These are phyloP conservation scores for Cadophora malorum DNA, from an alignment of 2,329 filamentous ascomycete species.

Conservation along the genomic window DNA sequence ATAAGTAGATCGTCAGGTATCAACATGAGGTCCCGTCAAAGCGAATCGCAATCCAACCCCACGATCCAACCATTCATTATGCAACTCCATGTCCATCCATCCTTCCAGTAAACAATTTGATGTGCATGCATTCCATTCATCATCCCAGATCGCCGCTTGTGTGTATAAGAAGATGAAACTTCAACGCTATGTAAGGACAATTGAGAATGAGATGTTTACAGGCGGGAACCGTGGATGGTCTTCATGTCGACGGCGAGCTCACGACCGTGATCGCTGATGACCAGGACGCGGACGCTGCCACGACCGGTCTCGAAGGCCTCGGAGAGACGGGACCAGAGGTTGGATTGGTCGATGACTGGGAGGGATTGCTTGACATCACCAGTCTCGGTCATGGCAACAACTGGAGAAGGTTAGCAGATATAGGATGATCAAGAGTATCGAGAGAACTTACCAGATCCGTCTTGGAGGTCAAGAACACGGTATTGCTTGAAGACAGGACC, in stretches of 20 bases:
- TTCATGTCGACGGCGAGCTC: slow-evolving; percentile 99
- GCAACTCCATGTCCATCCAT: slow-evolving; percentile 30
- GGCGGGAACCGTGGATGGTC: slow-evolving; percentile 83
- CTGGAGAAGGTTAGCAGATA: slow-evolving; percentile 41
- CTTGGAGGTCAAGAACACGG: slow-evolving; percentile 96
- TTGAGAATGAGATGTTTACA: slow-evolving; percentile 49
- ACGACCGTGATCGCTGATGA: slow-evolving; percentile 90
- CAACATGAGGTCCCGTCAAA: background rate
- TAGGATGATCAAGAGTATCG: background rate
- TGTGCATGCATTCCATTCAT: slow-evolving; percentile 16
- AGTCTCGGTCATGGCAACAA: slow-evolving; percentile 98
- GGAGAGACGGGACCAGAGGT: slow-evolving; percentile 80
- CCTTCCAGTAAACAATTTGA: slow-evolving; percentile 26
- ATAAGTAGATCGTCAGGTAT: slow-evolving; percentile 26
- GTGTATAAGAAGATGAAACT: slow-evolving; percentile 26
- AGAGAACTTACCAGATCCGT: slow-evolving; percentile 65
- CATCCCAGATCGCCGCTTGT: slow-evolving; percentile 25
- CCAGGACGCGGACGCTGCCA: slow-evolving; percentile 91
- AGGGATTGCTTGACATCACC: slow-evolving; percentile 96
- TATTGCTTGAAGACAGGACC: slow-evolving; percentile 99
- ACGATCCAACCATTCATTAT: slow-evolving; percentile 32
- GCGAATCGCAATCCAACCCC: background rate
- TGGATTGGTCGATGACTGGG: slow-evolving; percentile 92
- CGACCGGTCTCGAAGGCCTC: slow-evolving; percentile 89
- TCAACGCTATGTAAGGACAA: slow-evolving; percentile 32